Conservation (phyloP, 441 rosid species). For the Gossypium davidsonii region DNA sequence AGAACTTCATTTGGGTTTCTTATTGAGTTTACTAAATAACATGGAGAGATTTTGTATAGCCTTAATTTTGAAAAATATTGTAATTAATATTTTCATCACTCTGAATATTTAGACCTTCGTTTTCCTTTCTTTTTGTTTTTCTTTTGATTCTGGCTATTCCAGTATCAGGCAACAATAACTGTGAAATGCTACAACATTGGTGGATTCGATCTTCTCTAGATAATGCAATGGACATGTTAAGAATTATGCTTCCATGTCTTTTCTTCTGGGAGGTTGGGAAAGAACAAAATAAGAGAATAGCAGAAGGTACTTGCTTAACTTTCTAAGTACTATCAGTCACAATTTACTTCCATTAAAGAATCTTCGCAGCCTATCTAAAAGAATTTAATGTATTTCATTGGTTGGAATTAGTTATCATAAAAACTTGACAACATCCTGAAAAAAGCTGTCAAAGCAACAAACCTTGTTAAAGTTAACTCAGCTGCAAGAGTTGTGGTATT, state of each 20-base stretch:
- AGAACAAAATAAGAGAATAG: conserved; percentile 28
- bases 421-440: conserved; percentile 9
- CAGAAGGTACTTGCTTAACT: conserved; percentile 29
- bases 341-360: conserved; percentile 17
- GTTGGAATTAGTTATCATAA: not conserved
- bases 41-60: not conserved
- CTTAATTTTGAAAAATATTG: conserved; percentile 2
- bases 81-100: not conserved
- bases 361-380: not conserved
- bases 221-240: conserved; percentile 27
- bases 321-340: conserved; percentile 9
- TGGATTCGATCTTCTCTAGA: conserved; percentile 27
- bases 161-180: conserved; percentile 28
- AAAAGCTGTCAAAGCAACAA: not conserved
- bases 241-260: conserved; percentile 35
- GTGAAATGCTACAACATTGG: conserved; percentile 28
- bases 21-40: not conserved
- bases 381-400: not conserved
- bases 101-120: not conserved
- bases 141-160: conserved; percentile 19
- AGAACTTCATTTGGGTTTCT: not conserved
- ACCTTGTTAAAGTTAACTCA: not conserved
- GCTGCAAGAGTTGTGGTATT: not conserved
- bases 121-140: not conserved
- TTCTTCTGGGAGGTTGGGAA: conserved; percentile 30